Conservation (phyloP, 768 basidiomycete species). For the Gloeophyllum trabeum region DNA sequence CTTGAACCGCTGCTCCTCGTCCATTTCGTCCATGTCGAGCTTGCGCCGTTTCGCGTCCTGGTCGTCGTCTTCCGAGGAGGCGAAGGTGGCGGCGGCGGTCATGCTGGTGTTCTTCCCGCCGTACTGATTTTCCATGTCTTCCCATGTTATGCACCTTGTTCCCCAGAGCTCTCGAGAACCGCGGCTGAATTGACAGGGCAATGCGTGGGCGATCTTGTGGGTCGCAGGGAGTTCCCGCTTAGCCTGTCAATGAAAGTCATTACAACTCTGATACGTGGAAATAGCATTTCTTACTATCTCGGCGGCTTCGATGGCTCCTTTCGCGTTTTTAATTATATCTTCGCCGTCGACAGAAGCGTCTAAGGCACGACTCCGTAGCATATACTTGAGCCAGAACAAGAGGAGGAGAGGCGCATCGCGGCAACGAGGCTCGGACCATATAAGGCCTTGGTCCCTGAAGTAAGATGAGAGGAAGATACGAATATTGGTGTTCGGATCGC, state of each 20-base stretch:
- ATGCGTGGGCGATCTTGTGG: constrained; percentile 28
- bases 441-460: constrained; percentile 54
- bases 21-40: constrained; percentile 7
- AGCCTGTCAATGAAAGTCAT: neutral
- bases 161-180: constrained; percentile 42
- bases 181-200: constrained; percentile 39
- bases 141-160: constrained; percentile 10
- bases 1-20: neutral
- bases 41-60: constrained; percentile 15
- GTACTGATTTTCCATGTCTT: too few species aligned
- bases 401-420: constrained; percentile 40
- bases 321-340: constrained; percentile 17
- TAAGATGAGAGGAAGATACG: constrained; percentile 63
- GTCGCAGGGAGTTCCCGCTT: constrained; percentile 36
- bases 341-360: constrained; percentile 21
- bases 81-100: too few species aligned
- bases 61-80: too few species aligned
- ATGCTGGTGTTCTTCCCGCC: too few species aligned
- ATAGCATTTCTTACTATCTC: constrained; percentile 22
- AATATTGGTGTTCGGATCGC: constrained; percentile 45
- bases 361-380: constrained; percentile 45
- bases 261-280: neutral
- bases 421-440: constrained; percentile 47
- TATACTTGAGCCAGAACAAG: constrained; percentile 47
- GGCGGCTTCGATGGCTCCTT: constrained; percentile 31